phyloP scores from a whole-genome alignment of 1,139 yeast genomes.

The Kurtzmaniella quercitrusa region DNA sequence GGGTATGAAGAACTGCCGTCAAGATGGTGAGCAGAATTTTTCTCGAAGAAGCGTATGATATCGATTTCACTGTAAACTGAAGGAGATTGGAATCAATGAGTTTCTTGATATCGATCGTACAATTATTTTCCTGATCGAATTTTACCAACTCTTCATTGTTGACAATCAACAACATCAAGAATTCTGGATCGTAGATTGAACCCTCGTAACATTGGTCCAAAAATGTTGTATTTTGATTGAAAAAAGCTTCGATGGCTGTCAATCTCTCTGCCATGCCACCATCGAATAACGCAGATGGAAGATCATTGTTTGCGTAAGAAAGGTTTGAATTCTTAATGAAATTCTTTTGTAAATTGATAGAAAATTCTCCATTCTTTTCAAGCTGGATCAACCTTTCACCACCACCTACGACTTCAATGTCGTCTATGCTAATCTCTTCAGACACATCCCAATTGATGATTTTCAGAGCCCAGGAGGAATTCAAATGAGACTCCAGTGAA shows the following conservation, averaged over 20 bases:
- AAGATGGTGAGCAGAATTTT: constrained; percentile 32
- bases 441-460: constrained; percentile 67
- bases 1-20: constrained; percentile 36
- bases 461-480: constrained; percentile 53
- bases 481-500: constrained; percentile 49
- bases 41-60: constrained; percentile 19
- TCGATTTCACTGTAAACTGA: constrained; percentile 50
- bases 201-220: constrained; percentile 15
- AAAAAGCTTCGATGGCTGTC: constrained; percentile 5
- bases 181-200: constrained; percentile 56
- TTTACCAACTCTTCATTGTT: constrained; percentile 60
- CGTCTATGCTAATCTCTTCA: constrained; percentile 34
- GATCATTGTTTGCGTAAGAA: constrained; percentile 8
- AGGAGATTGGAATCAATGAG: constrained; percentile 58
- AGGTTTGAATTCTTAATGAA: constrained; percentile 47
- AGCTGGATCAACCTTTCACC: constrained; percentile 42
- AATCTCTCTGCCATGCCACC: constrained; percentile 18
- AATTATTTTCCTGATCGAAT: constrained; percentile 20
- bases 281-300: constrained; percentile 4
- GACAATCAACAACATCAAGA: constrained; percentile 50
- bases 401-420: constrained; percentile 39
- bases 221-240: constrained; percentile 9
- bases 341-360: constrained; percentile 51
- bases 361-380: constrained; percentile 40
- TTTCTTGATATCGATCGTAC: constrained; percentile 47